Base-by-base conservation (phyloP, 2,329 filamentous ascomycete genomes). In the Arthrobotrys pseudoclavata region DNA sequence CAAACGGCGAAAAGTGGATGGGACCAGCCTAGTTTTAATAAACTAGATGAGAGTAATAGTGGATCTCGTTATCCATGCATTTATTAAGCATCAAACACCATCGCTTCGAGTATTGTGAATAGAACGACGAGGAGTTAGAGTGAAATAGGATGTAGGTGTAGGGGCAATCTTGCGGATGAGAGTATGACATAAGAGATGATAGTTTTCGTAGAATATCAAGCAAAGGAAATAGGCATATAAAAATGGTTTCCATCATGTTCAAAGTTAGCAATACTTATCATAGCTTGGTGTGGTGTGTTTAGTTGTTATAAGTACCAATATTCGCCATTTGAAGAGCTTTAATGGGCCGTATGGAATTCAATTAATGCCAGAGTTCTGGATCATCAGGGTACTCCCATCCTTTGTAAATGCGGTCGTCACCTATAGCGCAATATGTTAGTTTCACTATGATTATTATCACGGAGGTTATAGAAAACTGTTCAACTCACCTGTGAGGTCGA, bases 381-480 rank as follows among this genome's bases (percentile, higher is more conserved):
- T 60, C 24, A 3, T 74, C 69, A 2, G 69, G 69, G 29, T 68
- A 74, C 13, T 74, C 69, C 70, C 70, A 75, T 42, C 63, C 63
- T 55, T 69, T 75, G 55, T 55, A 75, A 13, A 24, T 34, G 2
- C 70, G 63, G 13, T 68, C 55, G 1, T 75, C 63, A 1, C 63
- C 70, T 75, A 57, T 22, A 1, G 15, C 26, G 13, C 7, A 26
- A 9, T 37, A 22, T n/a, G 9, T 69, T 69, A 69, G 52, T 18
- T 24, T 24, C 47, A 7, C 6, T n/a, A n/a, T 15, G 9, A 47
- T 34, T 15, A n/a, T 40, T 40, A 34, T 61, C 9, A 26, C 31
- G 26, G 29, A n/a, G n/a, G 15, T 31, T 37, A 20, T 29, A 29
- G 4, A 18, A 55, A 10, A 4, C 22, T 12, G 22, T 34, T 26